Evolutionary conservation across 2,329 filamentous ascomycete genomes (phyloP), one percentile per base, ranked within the genome.

Genomic region (Exutisphaerella laricina): DNA sequence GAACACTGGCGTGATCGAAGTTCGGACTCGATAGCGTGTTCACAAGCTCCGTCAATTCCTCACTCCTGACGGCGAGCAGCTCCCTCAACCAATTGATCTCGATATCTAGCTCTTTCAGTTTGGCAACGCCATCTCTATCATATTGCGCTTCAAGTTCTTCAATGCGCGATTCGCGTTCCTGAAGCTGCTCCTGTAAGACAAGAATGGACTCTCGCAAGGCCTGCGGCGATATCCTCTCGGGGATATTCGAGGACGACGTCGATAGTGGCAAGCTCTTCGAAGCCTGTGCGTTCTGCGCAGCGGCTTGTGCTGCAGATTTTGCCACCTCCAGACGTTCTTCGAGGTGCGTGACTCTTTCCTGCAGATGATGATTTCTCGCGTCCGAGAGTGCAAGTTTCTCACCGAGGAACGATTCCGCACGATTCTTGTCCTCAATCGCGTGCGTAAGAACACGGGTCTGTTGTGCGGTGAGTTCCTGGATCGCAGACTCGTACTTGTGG

Each of bases 1-100:
- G 86, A 51, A 96, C 85, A 4, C 78, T 76, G 49, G 88, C 80
- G 44, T 80, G 79, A 63, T 97, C 83, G 61, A 86, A 92, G 16
- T 53, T 56, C 4, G 88, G 82, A 49, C 81, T 75, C 2, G 84
- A 82, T 20, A 97, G 74, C 4, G 85, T 82, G 38, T 76, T 76
- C 61, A 97, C 90, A 48, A 98, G 87, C 61, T 98, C 92, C 55
- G 90, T 84, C 4, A 98, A 75, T 63, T 98, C 94, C 39, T 90
- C 85, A 57, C 92, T 82, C 43, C 92, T 82, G 14, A 97, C 89
- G 22, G 84, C 85, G 18, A 98, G 79, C 28, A 98, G 79, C 66
- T 98, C 92, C 43, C 92, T 86, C 20, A 98, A 74, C 90, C 92
- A 98, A 54, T 74, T 82, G 51, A 97, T 95, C 65, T 98, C 92